phyloP scores from a whole-genome alignment of 257 asterid genomes.

The Oldenlandia corymbosa region DNA sequence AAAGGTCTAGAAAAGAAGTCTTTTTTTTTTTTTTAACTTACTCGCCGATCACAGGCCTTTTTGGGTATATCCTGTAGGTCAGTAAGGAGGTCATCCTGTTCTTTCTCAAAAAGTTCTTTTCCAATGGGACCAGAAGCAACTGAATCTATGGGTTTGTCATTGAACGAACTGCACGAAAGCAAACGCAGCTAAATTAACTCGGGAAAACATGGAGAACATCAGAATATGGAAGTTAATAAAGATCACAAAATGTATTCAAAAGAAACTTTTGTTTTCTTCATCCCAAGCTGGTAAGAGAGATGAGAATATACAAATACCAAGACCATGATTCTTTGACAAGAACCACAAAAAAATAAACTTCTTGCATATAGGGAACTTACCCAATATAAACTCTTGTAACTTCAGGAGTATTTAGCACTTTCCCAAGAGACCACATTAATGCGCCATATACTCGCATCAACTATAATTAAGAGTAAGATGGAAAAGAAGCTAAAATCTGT shows the following conservation, averaged over 20 bases:
- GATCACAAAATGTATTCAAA: too few species aligned
- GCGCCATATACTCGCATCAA: conserved; percentile 99
- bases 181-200: too few species aligned
- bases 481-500: conserved; percentile 5
- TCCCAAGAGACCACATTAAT: conserved; percentile 98
- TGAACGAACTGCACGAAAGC: conserved; percentile 59
- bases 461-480: conserved; percentile 33
- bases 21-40: conserved; percentile 35
- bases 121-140: conserved; percentile 87
- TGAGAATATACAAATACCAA: too few species aligned
- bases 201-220: neutral
- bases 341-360: neutral
- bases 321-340: too few species aligned
- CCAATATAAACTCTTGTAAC: conserved; percentile 92
- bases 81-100: conserved; percentile 73
- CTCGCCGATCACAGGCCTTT: conserved; percentile 96
- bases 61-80: conserved; percentile 83
- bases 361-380: conserved; percentile 33
- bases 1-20: too few species aligned
- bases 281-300: too few species aligned
- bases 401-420: conserved; percentile 93
- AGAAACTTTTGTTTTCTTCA: too few species aligned
- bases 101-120: conserved; percentile 79
- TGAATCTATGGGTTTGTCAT: conserved; percentile 75
- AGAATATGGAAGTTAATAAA: neutral